Evolutionary conservation across 148 eudicot genomes (phyloP).

Genomic region (Chenopodium berlandieri): DNA sequence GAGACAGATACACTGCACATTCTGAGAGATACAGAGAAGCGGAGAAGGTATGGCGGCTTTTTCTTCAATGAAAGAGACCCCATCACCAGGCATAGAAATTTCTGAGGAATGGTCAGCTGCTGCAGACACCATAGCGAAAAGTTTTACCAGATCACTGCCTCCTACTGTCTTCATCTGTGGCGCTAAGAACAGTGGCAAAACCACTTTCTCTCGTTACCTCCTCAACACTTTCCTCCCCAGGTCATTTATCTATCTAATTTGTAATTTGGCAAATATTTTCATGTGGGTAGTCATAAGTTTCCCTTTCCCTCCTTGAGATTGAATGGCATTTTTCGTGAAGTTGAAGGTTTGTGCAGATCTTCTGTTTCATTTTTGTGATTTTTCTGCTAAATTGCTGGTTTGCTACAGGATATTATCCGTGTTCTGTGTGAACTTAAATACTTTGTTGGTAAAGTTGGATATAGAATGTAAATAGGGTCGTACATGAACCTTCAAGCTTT

Average conservation of each 20-base stretch:
- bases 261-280: neutral
- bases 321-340: too few species aligned
- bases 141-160: slow-evolving; percentile 32
- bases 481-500: too few species aligned
- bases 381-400: too few species aligned
- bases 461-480: too few species aligned
- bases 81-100: slow-evolving; percentile 41
- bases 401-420: too few species aligned
- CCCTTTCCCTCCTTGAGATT: too few species aligned
- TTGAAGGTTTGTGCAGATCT: too few species aligned
- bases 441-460: too few species aligned
- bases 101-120: slow-evolving; percentile 74
- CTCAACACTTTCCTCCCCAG: slow-evolving; percentile 66
- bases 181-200: slow-evolving; percentile 84
- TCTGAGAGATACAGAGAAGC: neutral
- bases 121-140: slow-evolving; percentile 41
- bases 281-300: neutral
- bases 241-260: slow-evolving; percentile 21
- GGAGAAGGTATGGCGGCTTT: slow-evolving; percentile 15
- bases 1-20: too few species aligned
- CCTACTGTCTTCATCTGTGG: slow-evolving; percentile 69
- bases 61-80: neutral
- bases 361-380: too few species aligned
- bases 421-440: too few species aligned
- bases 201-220: slow-evolving; percentile 88